phyloP scores from a whole-genome alignment of 805 yeast genomes.

The Candida maltosa region DNA sequence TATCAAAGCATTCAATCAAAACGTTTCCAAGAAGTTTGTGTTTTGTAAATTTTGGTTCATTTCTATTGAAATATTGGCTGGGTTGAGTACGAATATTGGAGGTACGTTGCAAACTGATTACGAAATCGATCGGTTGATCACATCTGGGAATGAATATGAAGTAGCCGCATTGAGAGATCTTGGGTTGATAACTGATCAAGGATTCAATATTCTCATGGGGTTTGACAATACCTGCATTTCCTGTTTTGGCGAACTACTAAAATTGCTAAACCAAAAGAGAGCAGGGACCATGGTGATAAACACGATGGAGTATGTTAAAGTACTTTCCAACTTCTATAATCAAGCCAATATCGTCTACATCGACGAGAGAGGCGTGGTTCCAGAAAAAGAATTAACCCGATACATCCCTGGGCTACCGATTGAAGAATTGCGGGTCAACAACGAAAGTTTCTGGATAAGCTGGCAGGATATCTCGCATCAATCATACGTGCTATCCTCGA shows the following conservation, averaged over 20 bases:
- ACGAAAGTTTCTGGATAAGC: conserved; percentile 5
- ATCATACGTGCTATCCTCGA: conserved; percentile 4
- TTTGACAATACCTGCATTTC: conserved; percentile 33
- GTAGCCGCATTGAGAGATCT: conserved; percentile 26
- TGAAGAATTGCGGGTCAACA: conserved; percentile 5
- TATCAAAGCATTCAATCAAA: conserved; percentile 28
- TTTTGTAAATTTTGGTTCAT: conserved; percentile 58
- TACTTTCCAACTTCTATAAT: conserved; percentile 4
- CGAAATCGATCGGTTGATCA: conserved; percentile 36
- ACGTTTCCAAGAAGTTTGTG: conserved; percentile 37
- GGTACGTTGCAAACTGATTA: conserved; percentile 49
- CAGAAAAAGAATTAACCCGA: conserved; percentile 2
- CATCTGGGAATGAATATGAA: conserved; percentile 26
- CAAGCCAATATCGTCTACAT: conserved; percentile 3
- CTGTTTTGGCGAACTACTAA: conserved; percentile 31
- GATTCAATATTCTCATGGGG: conserved; percentile 44
- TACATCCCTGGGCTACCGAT: conserved; percentile 7
- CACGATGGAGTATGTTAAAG: neutral
- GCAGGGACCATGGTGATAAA: neutral
- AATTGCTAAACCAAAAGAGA: conserved; percentile 20
- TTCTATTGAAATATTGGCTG: conserved; percentile 54
- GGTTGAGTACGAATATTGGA: conserved; percentile 48
- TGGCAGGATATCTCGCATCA: conserved; percentile 8
- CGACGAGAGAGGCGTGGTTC: conserved; percentile 1
- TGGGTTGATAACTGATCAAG: conserved; percentile 36